These are phyloP conservation scores for Anthracocystis walkeri DNA, from an alignment of 1,284 basidiomycete species.

Conservation along the genomic window DNA sequence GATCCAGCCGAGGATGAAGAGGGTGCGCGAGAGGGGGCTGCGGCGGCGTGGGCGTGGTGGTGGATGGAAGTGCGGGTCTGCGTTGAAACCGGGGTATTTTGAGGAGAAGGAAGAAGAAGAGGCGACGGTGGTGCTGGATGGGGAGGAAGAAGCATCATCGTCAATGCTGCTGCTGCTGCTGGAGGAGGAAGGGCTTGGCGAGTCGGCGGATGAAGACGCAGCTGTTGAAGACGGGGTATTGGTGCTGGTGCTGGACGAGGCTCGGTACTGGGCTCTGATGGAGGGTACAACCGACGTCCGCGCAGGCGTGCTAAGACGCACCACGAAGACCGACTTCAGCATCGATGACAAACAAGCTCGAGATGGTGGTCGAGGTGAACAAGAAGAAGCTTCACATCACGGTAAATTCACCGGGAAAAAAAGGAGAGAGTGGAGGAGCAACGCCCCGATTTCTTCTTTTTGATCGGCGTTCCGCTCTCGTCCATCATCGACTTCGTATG, in stretches of 20 bases:
- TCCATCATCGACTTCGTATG: not conserved
- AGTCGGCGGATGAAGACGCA: conserved; percentile 4
- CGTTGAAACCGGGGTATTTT: conserved; percentile 15
- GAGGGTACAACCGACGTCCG: not conserved
- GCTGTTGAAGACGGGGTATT: not conserved
- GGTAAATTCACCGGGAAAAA: conserved; percentile 1
- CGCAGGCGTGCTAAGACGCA: not conserved
- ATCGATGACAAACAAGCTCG: not conserved
- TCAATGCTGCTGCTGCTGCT: not conserved
- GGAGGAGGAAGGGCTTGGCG: not conserved
- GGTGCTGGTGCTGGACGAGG: conserved; percentile 7
- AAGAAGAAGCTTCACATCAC: not conserved
- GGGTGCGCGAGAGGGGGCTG: conserved; percentile 8
- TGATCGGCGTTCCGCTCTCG: not conserved
- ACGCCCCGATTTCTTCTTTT: conserved; percentile 6
- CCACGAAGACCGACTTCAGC: not conserved
- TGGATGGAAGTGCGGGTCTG: conserved; percentile 7
- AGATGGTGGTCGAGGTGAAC: not conserved
- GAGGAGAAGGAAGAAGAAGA: not conserved
- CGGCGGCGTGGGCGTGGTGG: conserved; percentile 7
- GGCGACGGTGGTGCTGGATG: too few species aligned
- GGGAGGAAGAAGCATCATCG: not conserved
- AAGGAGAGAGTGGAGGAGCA: not conserved
- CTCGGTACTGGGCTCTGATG: not conserved
- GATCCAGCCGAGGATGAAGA: conserved; percentile 71